These are phyloP conservation scores for Syzygium grande DNA, from an alignment of 345 rosid species.

Conservation along the genomic window DNA sequence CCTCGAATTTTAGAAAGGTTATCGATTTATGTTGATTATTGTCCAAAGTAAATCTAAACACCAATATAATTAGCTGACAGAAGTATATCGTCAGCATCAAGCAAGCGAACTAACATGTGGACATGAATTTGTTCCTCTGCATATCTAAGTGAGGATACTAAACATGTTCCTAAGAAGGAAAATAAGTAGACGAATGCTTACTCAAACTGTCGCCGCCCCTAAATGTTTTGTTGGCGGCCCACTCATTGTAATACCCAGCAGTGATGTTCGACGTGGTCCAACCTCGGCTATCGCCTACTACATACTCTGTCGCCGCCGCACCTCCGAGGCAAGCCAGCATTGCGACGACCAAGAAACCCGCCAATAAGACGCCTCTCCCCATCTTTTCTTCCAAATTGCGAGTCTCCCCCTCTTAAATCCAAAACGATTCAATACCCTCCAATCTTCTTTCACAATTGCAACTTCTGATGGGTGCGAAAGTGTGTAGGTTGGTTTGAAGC, in stretches of 20 bases:
- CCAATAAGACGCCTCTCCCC: neutral
- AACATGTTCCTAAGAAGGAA: neutral
- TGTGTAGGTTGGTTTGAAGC: neutral
- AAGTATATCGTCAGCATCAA: neutral
- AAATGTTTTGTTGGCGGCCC: slow-evolving; percentile 12
- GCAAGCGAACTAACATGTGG: neutral
- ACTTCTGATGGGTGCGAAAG: neutral
- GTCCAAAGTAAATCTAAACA: neutral
- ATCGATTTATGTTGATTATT: neutral
- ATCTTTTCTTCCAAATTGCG: neutral
- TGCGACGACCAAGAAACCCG: neutral
- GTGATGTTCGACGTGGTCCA: neutral
- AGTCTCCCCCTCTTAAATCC: neutral
- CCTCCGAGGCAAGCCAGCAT: neutral
- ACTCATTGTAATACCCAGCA: neutral
- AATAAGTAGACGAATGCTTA: neutral
- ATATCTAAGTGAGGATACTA: neutral
- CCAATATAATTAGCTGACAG: neutral
- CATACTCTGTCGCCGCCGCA: fast-evolving
- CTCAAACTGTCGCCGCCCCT: slow-evolving; percentile 8
- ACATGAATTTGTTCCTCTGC: neutral
- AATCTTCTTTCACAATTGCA: neutral
- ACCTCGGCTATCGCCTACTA: neutral
- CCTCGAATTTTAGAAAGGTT: neutral
- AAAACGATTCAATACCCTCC: neutral